A percentile compares a stretch with the other conserved stretches of the same genome.
Conservation (phyloP, 2,329 filamentous ascomycete species). For the Aspergillus ochraceoroseus region DNA sequence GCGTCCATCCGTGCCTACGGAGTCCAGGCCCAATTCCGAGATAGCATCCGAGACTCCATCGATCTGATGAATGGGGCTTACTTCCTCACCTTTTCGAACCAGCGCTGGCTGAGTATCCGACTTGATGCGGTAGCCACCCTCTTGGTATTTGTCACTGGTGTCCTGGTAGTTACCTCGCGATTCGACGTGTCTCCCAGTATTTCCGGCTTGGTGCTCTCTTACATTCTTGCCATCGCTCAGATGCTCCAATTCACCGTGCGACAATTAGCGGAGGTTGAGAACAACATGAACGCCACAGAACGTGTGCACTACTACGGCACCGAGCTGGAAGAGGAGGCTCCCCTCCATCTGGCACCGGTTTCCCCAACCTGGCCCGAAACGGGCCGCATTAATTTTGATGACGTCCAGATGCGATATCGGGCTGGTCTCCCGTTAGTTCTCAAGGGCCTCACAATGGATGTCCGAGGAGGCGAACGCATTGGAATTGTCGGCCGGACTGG, state of each 20-base stretch:
- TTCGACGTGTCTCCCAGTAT: slow-evolving; percentile 82
- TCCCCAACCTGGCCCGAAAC: slow-evolving; percentile 75
- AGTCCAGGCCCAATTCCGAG: slow-evolving; percentile 67
- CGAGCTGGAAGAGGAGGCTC: slow-evolving; percentile 81
- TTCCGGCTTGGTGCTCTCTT: slow-evolving; percentile 80
- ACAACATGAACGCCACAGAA: slow-evolving; percentile 96
- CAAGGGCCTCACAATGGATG: slow-evolving; percentile 54
- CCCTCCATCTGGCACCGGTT: slow-evolving; percentile 68
- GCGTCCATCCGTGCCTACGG: slow-evolving; percentile 88
- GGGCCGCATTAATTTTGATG: slow-evolving; percentile 71
- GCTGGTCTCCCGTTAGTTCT: slow-evolving; percentile 67
- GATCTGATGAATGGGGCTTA: slow-evolving; percentile 93
- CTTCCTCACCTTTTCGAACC: slow-evolving; percentile 91
- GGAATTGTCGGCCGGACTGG: slow-evolving; percentile 47
- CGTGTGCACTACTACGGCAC: slow-evolving; percentile 86
- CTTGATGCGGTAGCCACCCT: slow-evolving; percentile 78
- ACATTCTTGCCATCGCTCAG: slow-evolving; percentile 87
- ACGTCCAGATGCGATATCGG: slow-evolving; percentile 76
- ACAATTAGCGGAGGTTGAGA: slow-evolving; percentile 91
- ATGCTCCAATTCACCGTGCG: slow-evolving; percentile 95
- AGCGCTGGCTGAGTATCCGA: slow-evolving; percentile 83
- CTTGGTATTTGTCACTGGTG: slow-evolving; percentile 81
- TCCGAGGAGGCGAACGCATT: slow-evolving; percentile 46
- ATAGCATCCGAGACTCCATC: slow-evolving; percentile 65
- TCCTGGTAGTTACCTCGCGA: slow-evolving; percentile 85